Evolutionary conservation across 2,329 filamentous ascomycete genomes (phyloP).

Genomic region (Paecilomyces fulvus): DNA sequence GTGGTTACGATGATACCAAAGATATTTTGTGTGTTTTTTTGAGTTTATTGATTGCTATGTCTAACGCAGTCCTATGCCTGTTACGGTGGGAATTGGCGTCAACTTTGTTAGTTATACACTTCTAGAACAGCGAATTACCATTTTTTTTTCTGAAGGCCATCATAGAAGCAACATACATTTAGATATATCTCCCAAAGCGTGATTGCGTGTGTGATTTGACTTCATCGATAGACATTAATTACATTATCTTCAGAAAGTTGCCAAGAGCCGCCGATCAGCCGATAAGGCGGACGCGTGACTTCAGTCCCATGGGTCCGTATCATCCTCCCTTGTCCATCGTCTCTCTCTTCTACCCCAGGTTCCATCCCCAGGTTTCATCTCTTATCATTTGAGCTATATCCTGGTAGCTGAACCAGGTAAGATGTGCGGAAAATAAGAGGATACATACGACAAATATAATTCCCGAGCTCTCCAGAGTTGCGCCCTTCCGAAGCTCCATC

Average conservation of each 20-base stretch:
- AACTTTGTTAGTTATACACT: not conserved
- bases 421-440: not conserved
- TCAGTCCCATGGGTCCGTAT: not conserved
- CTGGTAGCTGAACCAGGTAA: not conserved
- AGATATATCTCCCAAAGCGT: not conserved
- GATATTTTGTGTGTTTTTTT: not conserved
- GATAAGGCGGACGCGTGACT: not conserved
- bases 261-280: not conserved
- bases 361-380: not conserved
- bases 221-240: too few species aligned
- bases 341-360: not conserved
- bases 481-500: not conserved
- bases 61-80: not conserved
- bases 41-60: not conserved
- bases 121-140: not conserved
- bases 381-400: not conserved
- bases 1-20: not conserved
- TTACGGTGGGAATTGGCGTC: not conserved
- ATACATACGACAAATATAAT: not conserved
- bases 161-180: not conserved
- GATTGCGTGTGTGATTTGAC: not conserved
- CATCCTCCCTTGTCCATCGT: not conserved
- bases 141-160: not conserved
- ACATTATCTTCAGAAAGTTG: not conserved
- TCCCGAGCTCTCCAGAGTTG: not conserved